Conservation (phyloP, 2,329 filamentous ascomycete species). For the Beauveria rudraprayagi region DNA sequence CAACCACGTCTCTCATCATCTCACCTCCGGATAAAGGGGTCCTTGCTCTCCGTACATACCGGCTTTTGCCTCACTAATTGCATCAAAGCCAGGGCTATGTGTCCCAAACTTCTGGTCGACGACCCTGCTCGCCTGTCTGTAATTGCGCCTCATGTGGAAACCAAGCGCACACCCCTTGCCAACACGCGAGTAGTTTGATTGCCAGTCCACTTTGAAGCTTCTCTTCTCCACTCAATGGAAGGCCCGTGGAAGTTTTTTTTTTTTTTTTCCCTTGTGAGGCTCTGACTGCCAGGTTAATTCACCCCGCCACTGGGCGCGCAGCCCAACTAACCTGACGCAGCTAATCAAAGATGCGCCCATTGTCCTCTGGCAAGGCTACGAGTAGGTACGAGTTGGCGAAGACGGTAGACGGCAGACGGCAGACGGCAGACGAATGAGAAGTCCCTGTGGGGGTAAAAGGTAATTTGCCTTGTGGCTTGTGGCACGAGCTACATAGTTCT, state of each 20-base stretch:
- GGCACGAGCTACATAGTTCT: not conserved
- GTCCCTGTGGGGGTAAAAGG: not conserved
- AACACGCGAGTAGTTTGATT: conserved; percentile 9
- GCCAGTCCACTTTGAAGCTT: conserved; percentile 6
- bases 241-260: not conserved
- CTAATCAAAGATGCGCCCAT: not conserved
- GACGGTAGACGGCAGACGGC: not conserved
- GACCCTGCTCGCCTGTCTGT: not conserved
- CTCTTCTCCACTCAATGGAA: conserved; percentile 5
- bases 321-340: conserved; percentile 1
- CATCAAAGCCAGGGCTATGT: not conserved
- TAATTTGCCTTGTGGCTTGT: not conserved
- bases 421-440: not conserved
- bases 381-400: not conserved
- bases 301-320: not conserved
- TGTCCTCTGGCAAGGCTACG: not conserved
- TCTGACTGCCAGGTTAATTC: not conserved
- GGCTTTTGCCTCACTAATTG: not conserved
- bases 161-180: not conserved
- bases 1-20: not conserved
- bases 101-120: not conserved
- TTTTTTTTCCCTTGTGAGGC: not conserved
- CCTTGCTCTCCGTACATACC: not conserved
- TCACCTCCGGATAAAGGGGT: not conserved
- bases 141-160: not conserved